Evolutionary conservation across 75 land plant genomes (phyloP).

Genomic region (Pinus tabuliformis): DNA sequence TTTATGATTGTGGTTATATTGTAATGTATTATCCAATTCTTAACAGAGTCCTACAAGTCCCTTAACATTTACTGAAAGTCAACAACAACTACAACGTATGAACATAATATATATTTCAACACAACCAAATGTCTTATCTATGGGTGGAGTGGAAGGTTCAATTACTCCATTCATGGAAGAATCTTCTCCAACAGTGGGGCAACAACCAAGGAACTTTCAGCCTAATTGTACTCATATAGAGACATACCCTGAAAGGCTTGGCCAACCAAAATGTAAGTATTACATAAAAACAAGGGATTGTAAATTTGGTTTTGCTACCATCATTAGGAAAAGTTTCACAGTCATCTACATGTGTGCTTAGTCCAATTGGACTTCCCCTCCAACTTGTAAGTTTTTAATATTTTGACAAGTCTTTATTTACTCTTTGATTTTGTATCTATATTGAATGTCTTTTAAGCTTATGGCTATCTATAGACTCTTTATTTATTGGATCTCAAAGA

Average conservation of each 20-base stretch:
- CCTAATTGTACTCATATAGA: neutral
- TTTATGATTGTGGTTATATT: neutral
- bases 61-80: conserved; percentile 20
- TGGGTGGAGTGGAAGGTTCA: conserved; percentile 2
- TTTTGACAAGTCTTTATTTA: neutral
- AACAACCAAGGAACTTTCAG: neutral
- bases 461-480: neutral
- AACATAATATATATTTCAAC: neutral
- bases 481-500: neutral
- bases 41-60: conserved; percentile 10
- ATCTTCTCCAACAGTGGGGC: neutral
- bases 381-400: conserved; percentile 44
- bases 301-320: conserved; percentile 58
- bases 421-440: neutral
- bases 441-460: neutral
- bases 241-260: conserved; percentile 62
- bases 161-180: conserved; percentile 1
- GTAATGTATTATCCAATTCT: neutral
- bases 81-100: conserved; percentile 10
- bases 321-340: conserved; percentile 11
- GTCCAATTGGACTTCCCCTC: conserved; percentile 55
- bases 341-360: conserved; percentile 26
- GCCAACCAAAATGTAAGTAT: conserved; percentile 60
- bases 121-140: neutral
- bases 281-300: conserved; percentile 84